Evolutionary conservation across 2,329 filamentous ascomycete species (phyloP), one percentile per base, ranked within the genome.

Genomic region (Helotiales sp.): DNA sequence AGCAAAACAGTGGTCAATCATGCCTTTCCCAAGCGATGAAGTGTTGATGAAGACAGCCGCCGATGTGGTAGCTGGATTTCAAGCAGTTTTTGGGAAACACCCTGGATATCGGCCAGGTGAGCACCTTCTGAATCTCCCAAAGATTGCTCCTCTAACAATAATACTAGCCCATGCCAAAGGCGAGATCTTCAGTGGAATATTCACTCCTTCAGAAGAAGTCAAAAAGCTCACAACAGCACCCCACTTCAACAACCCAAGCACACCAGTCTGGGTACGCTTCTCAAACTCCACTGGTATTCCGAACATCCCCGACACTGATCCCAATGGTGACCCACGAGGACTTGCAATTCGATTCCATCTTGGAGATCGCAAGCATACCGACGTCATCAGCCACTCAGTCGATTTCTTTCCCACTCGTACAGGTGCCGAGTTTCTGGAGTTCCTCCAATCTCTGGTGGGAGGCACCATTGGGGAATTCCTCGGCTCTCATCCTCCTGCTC

Each of bases 371-470:
- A 75, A 79, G 22, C 86, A 88, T 75, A 87, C 85, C 1, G 86
- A 89, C 72, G 84, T 88, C 70, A 78, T 88, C 60, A 76, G 80
- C 0, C 85, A 88, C 75, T 84, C 81, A 0, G 84, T 82, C 0
- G 79, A 81, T 1, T 81, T 79, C 74, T 87, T 88, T 75, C 85
- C 86, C 0, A 80, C 80, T 0, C 78, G 80, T 40, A 86, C 83
- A 0, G 85, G 85, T 15, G 84, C 80, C 15, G 83, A 82, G n/a
- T 85, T 86, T 55, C 79, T 86, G 1, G 79, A 79, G 8, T 79
- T 87, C 59, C 78, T 87, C 34, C 70, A 74, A n/a, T 80, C 83
- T 0, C 70, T 83, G 1, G 78, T 74, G 0, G 75, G 76, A 73
- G 34, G 75, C 62, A 69, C 49, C 0, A 63, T 85, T 0, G 79